Conservation (phyloP, 495 filamentous ascomycete genomes). For the Bacidia gigantensis region DNA sequence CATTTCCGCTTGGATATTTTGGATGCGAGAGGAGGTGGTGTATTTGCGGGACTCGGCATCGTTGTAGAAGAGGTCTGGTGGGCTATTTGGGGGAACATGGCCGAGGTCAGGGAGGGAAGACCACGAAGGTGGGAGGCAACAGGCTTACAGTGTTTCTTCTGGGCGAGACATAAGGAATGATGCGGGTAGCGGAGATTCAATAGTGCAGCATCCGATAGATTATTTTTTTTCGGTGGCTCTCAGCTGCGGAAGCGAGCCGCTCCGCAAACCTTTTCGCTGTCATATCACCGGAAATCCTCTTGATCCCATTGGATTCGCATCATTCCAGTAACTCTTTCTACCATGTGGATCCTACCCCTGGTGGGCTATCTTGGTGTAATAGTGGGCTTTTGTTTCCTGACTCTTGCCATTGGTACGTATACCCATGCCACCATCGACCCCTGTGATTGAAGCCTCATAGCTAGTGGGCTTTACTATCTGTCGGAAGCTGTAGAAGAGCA, state of each 20-base stretch:
- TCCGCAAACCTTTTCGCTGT: background rate
- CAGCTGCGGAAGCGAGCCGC: background rate
- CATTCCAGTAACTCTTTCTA: too few species aligned
- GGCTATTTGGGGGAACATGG: too few species aligned
- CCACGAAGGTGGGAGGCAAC: background rate
- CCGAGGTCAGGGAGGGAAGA: slow-evolving; percentile 5
- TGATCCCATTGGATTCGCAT: too few species aligned
- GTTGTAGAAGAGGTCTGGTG: slow-evolving; percentile 93
- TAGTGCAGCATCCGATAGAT: background rate
- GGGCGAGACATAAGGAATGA: slow-evolving; percentile 71
- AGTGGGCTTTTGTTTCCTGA: slow-evolving; percentile 85
- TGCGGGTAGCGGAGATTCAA: background rate
- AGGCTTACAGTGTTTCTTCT: slow-evolving; percentile 70
- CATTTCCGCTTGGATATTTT: slow-evolving; percentile 89
- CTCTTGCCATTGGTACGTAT: slow-evolving; percentile 74
- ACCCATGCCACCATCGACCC: background rate
- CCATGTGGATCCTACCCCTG: slow-evolving; percentile 89
- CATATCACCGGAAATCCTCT: too few species aligned
- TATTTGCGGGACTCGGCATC: slow-evolving; percentile 91
- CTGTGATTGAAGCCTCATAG: too few species aligned
- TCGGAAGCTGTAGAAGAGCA: slow-evolving; percentile 97
- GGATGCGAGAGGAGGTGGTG: slow-evolving; percentile 92
- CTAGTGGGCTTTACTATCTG: slow-evolving; percentile 93
- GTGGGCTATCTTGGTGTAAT: slow-evolving; percentile 79
- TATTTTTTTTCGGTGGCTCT: too few species aligned